Evolutionary conservation across 371 early-diverging fungal species (phyloP).

Genomic region (Mucor mucedo): DNA sequence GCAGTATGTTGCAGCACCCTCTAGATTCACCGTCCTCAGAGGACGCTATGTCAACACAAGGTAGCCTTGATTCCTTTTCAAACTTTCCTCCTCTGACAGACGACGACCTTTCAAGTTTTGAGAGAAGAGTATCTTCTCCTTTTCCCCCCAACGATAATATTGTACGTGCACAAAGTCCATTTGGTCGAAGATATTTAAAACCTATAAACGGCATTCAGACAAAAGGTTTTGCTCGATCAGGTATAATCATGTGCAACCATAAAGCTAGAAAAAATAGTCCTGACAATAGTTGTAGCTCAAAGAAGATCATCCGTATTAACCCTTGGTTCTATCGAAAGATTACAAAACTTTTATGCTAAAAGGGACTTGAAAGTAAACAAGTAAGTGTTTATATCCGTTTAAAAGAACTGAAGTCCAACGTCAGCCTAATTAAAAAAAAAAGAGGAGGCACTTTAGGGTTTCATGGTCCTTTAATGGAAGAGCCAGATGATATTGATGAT

Average conservation of each 20-base stretch:
- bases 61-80: constrained; percentile 13
- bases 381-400: constrained; percentile 24
- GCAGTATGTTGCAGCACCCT: constrained; percentile 24
- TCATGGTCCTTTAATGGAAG: constrained; percentile 26
- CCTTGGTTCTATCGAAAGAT: constrained; percentile 51
- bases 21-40: constrained; percentile 6
- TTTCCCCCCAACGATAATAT: constrained; percentile 25
- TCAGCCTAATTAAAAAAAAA: background rate
- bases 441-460: constrained; percentile 55
- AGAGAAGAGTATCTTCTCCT: constrained; percentile 22
- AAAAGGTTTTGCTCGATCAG: constrained; percentile 57
- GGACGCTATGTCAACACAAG: background rate
- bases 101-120: constrained; percentile 32
- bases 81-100: constrained; percentile 16
- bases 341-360: constrained; percentile 57
- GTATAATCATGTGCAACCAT: constrained; percentile 21
- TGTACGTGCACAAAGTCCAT: constrained; percentile 48
- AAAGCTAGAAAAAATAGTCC: background rate
- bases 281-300: constrained; percentile 32
- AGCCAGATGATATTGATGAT: constrained; percentile 39
- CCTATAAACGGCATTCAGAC: constrained; percentile 53
- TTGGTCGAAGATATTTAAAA: constrained; percentile 46
- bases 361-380: constrained; percentile 54
- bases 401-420: background rate
- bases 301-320: constrained; percentile 56